These are phyloP conservation scores for Xylaria palmicola DNA, from an alignment of 495 filamentous ascomycete species.

Conservation along the genomic window DNA sequence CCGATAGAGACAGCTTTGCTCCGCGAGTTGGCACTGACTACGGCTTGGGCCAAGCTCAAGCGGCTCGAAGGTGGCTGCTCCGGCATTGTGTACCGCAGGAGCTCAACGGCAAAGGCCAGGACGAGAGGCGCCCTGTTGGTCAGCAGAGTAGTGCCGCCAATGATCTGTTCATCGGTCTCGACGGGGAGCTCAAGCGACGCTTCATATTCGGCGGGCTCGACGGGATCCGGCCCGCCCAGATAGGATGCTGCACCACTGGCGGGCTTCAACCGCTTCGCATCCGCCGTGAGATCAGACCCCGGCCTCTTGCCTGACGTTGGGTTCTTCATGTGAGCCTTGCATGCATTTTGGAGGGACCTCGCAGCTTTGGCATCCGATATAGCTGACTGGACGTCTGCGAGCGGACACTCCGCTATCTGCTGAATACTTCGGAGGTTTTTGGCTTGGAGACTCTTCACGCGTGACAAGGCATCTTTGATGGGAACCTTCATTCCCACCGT, in stretches of 20 bases:
- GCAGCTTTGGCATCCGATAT: constrained; percentile 70
- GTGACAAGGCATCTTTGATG: constrained; percentile 66
- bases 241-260: constrained; percentile 26
- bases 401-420: constrained; percentile 59
- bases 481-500: constrained; percentile 70
- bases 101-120: constrained; percentile 71
- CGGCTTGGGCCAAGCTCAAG: constrained; percentile 73
- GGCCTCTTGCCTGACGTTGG: constrained; percentile 39
- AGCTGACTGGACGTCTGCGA: constrained; percentile 55
- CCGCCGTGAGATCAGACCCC: constrained; percentile 25
- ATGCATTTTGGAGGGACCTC: constrained; percentile 63
- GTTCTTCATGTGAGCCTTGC: constrained; percentile 60
- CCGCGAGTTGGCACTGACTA: constrained; percentile 74
- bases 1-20: constrained; percentile 74
- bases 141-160: constrained; percentile 56
- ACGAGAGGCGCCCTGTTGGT: constrained; percentile 82
- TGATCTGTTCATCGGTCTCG: constrained; percentile 55
- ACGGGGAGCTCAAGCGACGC: constrained; percentile 62
- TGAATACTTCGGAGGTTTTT: constrained; percentile 61
- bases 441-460: constrained; percentile 64
- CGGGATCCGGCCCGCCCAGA: constrained; percentile 34
- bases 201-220: constrained; percentile 64
- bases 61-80: constrained; percentile 79
- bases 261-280: constrained; percentile 46
- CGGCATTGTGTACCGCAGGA: constrained; percentile 77